These are phyloP conservation scores for Isabelozyma pseudorhagii DNA, from an alignment of 805 yeast species.

Conservation along the genomic window DNA sequence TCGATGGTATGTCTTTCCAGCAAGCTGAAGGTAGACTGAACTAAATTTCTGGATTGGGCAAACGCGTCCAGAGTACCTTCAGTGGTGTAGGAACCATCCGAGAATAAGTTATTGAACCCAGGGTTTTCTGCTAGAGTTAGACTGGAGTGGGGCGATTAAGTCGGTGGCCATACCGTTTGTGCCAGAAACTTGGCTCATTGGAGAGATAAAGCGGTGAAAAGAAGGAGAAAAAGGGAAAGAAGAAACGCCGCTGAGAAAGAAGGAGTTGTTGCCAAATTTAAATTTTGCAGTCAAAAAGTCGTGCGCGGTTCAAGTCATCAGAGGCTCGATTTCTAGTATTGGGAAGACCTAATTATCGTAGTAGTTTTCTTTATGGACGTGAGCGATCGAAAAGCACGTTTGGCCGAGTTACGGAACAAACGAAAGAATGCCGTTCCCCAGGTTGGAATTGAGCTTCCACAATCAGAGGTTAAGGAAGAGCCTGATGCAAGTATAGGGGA, in stretches of 20 bases:
- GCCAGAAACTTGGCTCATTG: background rate
- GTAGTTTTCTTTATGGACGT: too few species aligned
- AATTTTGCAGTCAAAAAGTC: background rate
- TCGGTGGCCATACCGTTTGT: background rate
- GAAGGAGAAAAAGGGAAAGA: background rate
- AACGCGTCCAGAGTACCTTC: background rate
- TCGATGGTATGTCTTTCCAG: background rate
- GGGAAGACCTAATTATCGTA: too few species aligned
- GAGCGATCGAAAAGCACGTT: slow-evolving; percentile 14
- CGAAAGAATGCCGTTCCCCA: background rate
- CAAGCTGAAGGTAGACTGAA: background rate
- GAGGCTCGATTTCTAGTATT: background rate
- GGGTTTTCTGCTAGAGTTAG: background rate
- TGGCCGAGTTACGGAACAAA: slow-evolving; percentile 13
- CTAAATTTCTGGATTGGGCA: background rate
- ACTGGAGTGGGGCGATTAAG: too few species aligned
- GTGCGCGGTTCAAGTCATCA: background rate
- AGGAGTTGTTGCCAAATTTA: background rate
- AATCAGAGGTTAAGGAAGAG: background rate
- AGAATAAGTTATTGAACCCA: background rate
- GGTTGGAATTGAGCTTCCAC: background rate
- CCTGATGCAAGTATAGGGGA: background rate
- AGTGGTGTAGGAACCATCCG: background rate
- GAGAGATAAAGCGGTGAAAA: background rate
- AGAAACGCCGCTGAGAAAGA: background rate